Conservation (phyloP, 345 rosid species). For the Nephelium lappaceum region DNA sequence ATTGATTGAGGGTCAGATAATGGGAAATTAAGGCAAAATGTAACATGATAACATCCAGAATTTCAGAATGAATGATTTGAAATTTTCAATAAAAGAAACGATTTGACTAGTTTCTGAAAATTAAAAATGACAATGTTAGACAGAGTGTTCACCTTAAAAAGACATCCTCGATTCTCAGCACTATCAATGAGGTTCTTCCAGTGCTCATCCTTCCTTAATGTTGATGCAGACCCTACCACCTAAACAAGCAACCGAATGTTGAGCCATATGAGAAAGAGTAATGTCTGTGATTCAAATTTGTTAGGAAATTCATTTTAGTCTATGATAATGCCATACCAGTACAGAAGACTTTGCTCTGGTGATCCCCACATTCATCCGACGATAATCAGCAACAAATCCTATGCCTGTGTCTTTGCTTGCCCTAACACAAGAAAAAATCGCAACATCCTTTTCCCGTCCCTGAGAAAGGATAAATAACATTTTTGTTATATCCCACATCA, state of each 20-base stretch:
- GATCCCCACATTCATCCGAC: constrained; percentile 96
- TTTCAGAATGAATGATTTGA: neutral
- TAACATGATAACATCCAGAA: neutral
- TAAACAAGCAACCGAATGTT: constrained; percentile 30
- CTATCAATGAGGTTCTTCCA: constrained; percentile 80
- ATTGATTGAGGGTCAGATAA: neutral
- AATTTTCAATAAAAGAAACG: neutral
- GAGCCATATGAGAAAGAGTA: neutral
- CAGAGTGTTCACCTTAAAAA: constrained; percentile 57
- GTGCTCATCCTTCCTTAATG: constrained; percentile 69
- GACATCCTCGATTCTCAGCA: constrained; percentile 61
- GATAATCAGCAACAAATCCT: constrained; percentile 81
- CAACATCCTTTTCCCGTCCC: constrained; percentile 98
- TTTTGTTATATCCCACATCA: neutral
- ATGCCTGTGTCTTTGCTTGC: constrained; percentile 51
- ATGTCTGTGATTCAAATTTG: neutral
- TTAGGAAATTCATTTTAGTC: neutral
- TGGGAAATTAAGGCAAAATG: neutral
- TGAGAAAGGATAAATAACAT: constrained; percentile 28
- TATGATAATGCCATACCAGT: constrained; percentile 51
- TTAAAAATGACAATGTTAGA: neutral
- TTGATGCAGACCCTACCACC: constrained; percentile 92
- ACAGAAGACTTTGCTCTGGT: constrained; percentile 93
- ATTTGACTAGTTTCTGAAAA: neutral
- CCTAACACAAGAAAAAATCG: constrained; percentile 93